Conservation (phyloP, 352 stramenopile species). For the Globisporangium camurandrum region DNA sequence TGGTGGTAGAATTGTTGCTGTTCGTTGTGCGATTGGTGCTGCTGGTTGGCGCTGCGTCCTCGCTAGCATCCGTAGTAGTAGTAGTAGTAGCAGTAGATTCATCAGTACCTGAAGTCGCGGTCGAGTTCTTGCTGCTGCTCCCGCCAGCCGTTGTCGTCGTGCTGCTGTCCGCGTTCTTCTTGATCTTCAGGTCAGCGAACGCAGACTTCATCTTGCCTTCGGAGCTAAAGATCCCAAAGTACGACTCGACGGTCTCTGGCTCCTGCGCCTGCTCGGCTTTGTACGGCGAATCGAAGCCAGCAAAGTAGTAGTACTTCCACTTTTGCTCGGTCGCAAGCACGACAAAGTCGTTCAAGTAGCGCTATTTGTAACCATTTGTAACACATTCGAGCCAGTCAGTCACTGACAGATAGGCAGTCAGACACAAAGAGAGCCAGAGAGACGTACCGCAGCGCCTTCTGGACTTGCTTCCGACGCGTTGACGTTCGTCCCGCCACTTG, state of each 20-base stretch:
- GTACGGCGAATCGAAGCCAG: constrained; percentile 76
- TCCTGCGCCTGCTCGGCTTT: constrained; percentile 51
- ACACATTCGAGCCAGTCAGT: neutral
- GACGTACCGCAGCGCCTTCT: constrained; percentile 43
- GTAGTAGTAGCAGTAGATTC: neutral
- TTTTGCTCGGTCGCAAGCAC: constrained; percentile 44
- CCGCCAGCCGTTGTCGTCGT: constrained; percentile 7
- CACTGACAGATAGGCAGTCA: neutral
- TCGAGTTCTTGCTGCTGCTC: neutral
- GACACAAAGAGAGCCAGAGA: neutral
- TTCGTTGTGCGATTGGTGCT: too few species aligned
- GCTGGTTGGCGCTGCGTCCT: too few species aligned
- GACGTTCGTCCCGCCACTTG: constrained; percentile 43
- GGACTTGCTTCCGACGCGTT: constrained; percentile 55
- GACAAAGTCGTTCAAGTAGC: constrained; percentile 78
- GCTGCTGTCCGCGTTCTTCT: constrained; percentile 22
- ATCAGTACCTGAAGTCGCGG: constrained; percentile 7
- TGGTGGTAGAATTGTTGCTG: neutral
- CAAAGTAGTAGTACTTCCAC: constrained; percentile 88
- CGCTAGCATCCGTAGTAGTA: neutral
- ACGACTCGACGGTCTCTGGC: constrained; percentile 50
- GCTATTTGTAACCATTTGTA: too few species aligned
- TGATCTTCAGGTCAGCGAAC: constrained; percentile 51
- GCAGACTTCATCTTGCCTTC: constrained; percentile 56
- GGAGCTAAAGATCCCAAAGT: constrained; percentile 73